These are phyloP conservation scores for Geotrichum aggregatum DNA, from an alignment of 1,139 yeast species.

Conservation along the genomic window DNA sequence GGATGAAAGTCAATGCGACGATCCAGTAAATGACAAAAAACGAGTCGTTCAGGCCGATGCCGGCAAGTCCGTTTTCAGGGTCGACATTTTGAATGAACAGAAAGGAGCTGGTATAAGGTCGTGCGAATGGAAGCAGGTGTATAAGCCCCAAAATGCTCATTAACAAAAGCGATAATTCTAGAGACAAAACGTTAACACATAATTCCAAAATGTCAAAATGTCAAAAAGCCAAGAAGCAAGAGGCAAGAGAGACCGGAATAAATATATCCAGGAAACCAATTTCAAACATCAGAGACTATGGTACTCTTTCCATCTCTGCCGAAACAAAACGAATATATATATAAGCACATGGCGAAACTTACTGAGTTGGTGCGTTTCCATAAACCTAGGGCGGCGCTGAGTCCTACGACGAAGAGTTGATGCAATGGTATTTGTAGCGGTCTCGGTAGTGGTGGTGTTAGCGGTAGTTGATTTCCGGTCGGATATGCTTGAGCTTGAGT, in stretches of 20 bases:
- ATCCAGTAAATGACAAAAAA: conserved; percentile 56
- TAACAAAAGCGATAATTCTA: not conserved
- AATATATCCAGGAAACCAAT: too few relatives aligned
- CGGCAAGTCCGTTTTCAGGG: conserved; percentile 25
- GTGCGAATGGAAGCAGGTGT: conserved; percentile 3
- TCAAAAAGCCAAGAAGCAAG: too few relatives aligned
- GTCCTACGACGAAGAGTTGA: too few relatives aligned
- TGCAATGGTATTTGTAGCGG: too few relatives aligned
- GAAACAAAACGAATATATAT: too few relatives aligned
- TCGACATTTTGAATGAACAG: conserved; percentile 29
- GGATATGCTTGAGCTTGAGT: too few relatives aligned
- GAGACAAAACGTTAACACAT: not conserved
- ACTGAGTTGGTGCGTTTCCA: not conserved
- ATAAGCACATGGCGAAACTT: not conserved
- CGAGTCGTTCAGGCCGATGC: conserved; percentile 41
- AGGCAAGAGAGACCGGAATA: too few relatives aligned
- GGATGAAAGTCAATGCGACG: conserved; percentile 52
- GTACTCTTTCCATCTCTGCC: too few relatives aligned
- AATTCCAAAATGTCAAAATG: too few relatives aligned
- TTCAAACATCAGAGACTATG: too few relatives aligned
- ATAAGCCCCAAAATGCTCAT: not conserved
- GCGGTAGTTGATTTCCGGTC: too few relatives aligned
- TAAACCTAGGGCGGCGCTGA: not conserved
- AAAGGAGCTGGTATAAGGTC: conserved; percentile 26
- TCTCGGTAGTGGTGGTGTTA: too few relatives aligned